These are phyloP conservation scores for Alternaria arbusti DNA, from an alignment of 2,329 filamentous ascomycete species.

Conservation along the genomic window DNA sequence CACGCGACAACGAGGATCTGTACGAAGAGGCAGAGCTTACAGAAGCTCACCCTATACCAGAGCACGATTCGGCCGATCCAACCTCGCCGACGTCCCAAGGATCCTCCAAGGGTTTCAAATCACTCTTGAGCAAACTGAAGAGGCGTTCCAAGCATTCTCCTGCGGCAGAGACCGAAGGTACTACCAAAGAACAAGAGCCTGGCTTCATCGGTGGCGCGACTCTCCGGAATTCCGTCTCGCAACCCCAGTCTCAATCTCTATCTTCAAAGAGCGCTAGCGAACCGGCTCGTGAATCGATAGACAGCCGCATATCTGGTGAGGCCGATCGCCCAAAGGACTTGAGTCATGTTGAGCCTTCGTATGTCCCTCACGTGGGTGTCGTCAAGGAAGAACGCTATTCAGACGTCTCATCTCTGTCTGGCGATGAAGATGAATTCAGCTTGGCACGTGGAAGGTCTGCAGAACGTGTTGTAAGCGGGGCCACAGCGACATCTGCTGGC, in stretches of 20 bases:
- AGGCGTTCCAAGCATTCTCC: conserved; percentile 45
- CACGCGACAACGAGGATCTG: conserved; percentile 25
- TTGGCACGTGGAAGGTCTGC: conserved; percentile 28
- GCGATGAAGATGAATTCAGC: conserved; percentile 13
- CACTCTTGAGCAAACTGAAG: conserved; percentile 48
- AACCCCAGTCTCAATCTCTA: conserved; percentile 19
- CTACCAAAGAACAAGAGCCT: conserved; percentile 32
- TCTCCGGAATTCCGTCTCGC: conserved; percentile 34
- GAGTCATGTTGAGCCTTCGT: conserved; percentile 20
- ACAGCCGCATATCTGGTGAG: conserved; percentile 5
- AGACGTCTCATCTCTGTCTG: conserved; percentile 46
- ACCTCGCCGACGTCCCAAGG: conserved; percentile 36
- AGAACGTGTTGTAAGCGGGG: conserved; percentile 28
- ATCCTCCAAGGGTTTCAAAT: conserved; percentile 46
- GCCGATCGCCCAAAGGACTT: conserved; percentile 17
- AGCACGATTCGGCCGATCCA: conserved; percentile 15
- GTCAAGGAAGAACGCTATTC: conserved; percentile 27
- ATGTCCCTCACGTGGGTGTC: conserved; percentile 17
- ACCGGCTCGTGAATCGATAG: conserved; percentile 11
- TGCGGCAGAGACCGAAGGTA: conserved; percentile 15
- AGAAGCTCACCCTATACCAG: conserved; percentile 5
- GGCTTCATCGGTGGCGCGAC: conserved; percentile 55
- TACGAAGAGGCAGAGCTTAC: conserved; percentile 24
- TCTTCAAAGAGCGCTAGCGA: conserved; percentile 7
- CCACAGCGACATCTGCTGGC: conserved; percentile 47